These are phyloP conservation scores for Juglanconis oblonga DNA, from an alignment of 2,329 filamentous ascomycete genomes.

Conservation along the genomic window DNA sequence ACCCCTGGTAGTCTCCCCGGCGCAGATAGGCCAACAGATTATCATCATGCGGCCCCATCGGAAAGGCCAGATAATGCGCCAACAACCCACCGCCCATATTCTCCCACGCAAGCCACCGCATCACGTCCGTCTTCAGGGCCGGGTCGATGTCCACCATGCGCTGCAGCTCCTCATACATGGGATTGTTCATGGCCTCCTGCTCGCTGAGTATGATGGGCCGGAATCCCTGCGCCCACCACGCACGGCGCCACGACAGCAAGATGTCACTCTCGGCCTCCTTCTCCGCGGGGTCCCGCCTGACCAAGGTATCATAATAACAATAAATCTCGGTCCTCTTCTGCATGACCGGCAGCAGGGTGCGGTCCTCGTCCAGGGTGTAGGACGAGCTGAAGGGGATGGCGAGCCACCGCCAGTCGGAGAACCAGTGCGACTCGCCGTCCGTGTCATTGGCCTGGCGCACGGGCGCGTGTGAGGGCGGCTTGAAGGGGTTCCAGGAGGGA, in stretches of 20 bases:
- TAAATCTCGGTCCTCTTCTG: slow-evolving; percentile 71
- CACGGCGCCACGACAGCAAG: slow-evolving; percentile 82
- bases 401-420: slow-evolving; percentile 85
- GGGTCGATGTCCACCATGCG: slow-evolving; percentile 53
- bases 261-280: slow-evolving; percentile 74
- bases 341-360: slow-evolving; percentile 78
- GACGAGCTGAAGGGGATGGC: slow-evolving; percentile 79
- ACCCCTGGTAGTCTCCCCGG: slow-evolving; percentile 67
- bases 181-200: slow-evolving; percentile 79
- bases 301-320: slow-evolving; percentile 79
- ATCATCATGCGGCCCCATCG: slow-evolving; percentile 77
- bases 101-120: slow-evolving; percentile 90
- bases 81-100: slow-evolving; percentile 84
- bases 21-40: slow-evolving; percentile 69
- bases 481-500: slow-evolving; percentile 63
- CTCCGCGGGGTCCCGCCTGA: slow-evolving; percentile 58
- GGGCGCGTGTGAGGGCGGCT: slow-evolving; percentile 66
- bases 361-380: slow-evolving; percentile 75
- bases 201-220: slow-evolving; percentile 76
- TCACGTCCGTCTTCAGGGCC: slow-evolving; percentile 65
- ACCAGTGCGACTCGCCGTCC: slow-evolving; percentile 77
- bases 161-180: slow-evolving; percentile 71
- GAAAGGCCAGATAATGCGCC: slow-evolving; percentile 74
- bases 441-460: slow-evolving; percentile 75
- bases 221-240: slow-evolving; percentile 96